phyloP scores from a whole-genome alignment of 345 rosid genomes.

The Brassica carinata region DNA sequence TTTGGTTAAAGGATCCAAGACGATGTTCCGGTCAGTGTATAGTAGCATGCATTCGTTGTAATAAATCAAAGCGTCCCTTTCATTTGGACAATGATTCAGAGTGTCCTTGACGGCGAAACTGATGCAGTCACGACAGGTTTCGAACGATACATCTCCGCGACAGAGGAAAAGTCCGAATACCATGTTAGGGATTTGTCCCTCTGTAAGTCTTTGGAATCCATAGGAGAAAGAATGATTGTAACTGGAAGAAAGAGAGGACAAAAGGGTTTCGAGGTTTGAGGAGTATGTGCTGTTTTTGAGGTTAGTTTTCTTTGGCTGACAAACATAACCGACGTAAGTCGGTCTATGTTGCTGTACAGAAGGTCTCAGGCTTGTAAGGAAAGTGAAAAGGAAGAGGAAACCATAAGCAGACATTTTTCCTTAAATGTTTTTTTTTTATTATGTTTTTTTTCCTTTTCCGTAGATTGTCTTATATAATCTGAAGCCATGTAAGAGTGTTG shows the following conservation, averaged over 20 bases:
- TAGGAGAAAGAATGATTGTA: not conserved
- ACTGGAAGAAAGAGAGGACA: not conserved
- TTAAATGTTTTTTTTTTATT: not conserved
- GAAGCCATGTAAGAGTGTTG: not conserved
- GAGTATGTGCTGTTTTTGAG: conserved; percentile 24
- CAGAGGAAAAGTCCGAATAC: conserved; percentile 46
- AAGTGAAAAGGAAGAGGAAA: conserved; percentile 17
- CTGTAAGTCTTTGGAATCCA: conserved; percentile 44
- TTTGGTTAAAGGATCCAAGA: not conserved
- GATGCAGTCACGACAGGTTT: conserved; percentile 43
- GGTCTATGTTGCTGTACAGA: conserved; percentile 17
- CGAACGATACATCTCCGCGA: conserved; percentile 28
- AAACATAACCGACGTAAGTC: not conserved
- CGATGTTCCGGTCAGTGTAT: conserved; percentile 28
- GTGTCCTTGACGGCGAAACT: not conserved
- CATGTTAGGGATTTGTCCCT: conserved; percentile 30
- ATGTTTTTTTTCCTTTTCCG: not conserved
- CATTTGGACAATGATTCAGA: conserved; percentile 23
- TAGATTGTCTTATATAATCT: not conserved
- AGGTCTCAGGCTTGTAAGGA: conserved; percentile 9
- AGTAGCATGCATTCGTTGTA: conserved; percentile 45
- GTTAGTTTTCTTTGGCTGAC: not conserved
- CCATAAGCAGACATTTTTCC: conserved; percentile 10
- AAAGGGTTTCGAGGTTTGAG: conserved; percentile 6
- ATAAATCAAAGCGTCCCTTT: conserved; percentile 30